These are phyloP conservation scores for Boletus sensibilis DNA, from an alignment of 768 basidiomycete genomes.

Conservation along the genomic window DNA sequence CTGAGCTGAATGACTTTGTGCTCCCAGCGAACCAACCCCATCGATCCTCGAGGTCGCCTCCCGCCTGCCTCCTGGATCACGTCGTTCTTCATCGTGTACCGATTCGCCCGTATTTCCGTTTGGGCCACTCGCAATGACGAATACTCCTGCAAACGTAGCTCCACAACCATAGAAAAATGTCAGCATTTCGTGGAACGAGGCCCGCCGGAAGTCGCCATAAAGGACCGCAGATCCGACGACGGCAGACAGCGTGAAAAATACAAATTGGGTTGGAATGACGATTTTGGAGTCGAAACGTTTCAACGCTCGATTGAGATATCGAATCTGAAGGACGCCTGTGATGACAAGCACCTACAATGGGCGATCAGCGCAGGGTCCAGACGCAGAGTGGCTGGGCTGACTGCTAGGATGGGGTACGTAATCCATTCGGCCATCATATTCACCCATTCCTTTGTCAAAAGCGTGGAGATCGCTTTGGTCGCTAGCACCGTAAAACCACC, in stretches of 20 bases:
- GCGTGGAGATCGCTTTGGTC: constrained; percentile 88
- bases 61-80: constrained; percentile 31
- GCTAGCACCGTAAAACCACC: constrained; percentile 94
- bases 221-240: constrained; percentile 92
- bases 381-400: constrained; percentile 34
- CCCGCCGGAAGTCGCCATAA: constrained; percentile 88
- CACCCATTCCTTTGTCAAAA: constrained; percentile 77
- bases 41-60: constrained; percentile 31
- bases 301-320: constrained; percentile 81
- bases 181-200: constrained; percentile 76
- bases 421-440: constrained; percentile 78
- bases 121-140: constrained; percentile 76
- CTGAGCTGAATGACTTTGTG: constrained; percentile 41
- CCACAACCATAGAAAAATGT: constrained; percentile 86
- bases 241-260: constrained; percentile 89
- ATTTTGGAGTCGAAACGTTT: constrained; percentile 94
- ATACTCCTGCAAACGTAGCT: constrained; percentile 89
- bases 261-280: constrained; percentile 94
- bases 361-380: constrained; percentile 8
- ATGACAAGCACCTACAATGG: constrained; percentile 55
- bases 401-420: constrained; percentile 75
- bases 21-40: constrained; percentile 21
- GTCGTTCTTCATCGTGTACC: constrained; percentile 30
- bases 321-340: constrained; percentile 82
- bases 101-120: constrained; percentile 29